Evolutionary conservation across 2,329 filamentous ascomycete genomes (phyloP).

Genomic region (Pseudogymnoascus sp.): DNA sequence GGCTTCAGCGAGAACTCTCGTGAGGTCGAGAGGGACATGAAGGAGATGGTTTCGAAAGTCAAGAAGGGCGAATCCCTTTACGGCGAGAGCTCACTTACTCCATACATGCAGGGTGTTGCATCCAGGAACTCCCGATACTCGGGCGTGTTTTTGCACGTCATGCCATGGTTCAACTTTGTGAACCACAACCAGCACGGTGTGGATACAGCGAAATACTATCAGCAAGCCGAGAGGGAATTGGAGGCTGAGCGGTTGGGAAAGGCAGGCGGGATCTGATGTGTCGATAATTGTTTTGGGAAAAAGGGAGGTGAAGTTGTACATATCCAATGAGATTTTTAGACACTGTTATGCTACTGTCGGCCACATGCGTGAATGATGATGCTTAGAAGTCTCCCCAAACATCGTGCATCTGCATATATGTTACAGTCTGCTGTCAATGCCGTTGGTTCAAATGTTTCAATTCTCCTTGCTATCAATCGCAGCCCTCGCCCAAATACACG

Average conservation of each 20-base stretch:
- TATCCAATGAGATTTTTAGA: conserved; percentile 6
- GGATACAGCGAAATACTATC: conserved; percentile 97
- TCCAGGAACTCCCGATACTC: conserved; percentile 89
- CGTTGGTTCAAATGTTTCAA: not conserved
- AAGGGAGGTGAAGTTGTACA: conserved; percentile 6
- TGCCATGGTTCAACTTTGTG: conserved; percentile 98
- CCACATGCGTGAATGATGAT: not conserved
- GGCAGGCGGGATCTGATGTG: conserved; percentile 1
- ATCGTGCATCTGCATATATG: not conserved
- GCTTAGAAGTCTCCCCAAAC: not conserved
- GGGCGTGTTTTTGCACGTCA: conserved; percentile 70
- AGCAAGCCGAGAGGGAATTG: conserved; percentile 86
- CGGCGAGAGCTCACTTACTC: conserved; percentile 67
- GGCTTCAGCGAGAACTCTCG: conserved; percentile 87
- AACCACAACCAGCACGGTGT: conserved; percentile 95
- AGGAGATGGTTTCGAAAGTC: conserved; percentile 94
- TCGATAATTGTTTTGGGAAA: conserved; percentile 4
- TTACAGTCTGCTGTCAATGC: not conserved
- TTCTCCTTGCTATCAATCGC: not conserved
- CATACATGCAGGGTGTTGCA: conserved; percentile 91
- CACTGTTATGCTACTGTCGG: not conserved
- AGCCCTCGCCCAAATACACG: not conserved
- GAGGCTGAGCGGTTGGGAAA: conserved; percentile 56
- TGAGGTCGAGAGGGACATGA: conserved; percentile 94
- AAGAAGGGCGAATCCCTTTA: conserved; percentile 89